Percentiles rank a stretch among this genome's conserved stretches.
These are phyloP conservation scores for Pisolithus tinctorius DNA, from an alignment of 768 basidiomycete genomes.

Conservation along the genomic window DNA sequence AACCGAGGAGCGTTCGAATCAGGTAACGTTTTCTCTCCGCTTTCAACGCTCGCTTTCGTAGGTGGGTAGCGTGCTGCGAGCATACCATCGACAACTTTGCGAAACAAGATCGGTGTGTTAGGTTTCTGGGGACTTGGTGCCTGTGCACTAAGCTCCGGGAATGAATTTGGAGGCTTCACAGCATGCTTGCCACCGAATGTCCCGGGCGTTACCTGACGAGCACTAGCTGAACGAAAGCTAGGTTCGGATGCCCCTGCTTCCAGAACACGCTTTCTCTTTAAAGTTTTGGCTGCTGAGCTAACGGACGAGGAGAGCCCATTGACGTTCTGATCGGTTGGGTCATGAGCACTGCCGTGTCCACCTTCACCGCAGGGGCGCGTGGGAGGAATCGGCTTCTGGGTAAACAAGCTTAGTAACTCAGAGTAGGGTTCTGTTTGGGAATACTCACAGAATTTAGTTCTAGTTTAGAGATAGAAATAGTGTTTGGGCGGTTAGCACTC, in stretches of 20 bases:
- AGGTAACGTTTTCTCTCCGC: slow-evolving; percentile 1
- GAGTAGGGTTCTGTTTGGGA: background rate
- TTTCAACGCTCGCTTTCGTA: slow-evolving; percentile 10
- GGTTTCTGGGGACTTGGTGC: slow-evolving; percentile 15
- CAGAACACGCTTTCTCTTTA: slow-evolving; percentile 28
- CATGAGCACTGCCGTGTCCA: slow-evolving; percentile 8
- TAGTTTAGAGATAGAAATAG: slow-evolving; percentile 3
- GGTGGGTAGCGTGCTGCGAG: slow-evolving; percentile 21
- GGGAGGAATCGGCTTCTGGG: slow-evolving; percentile 8
- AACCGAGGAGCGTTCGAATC: background rate
- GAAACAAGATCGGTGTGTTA: slow-evolving; percentile 29
- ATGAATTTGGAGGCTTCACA: slow-evolving; percentile 15
- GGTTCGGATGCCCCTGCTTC: slow-evolving; percentile 13
- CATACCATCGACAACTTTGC: slow-evolving; percentile 35
- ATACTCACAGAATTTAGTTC: slow-evolving; percentile 13
- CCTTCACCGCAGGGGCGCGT: slow-evolving; percentile 5
- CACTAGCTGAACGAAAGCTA: slow-evolving; percentile 20
- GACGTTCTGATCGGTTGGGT: slow-evolving; percentile 2
- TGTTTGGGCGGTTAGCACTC: slow-evolving; percentile 3
- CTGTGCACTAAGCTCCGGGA: slow-evolving; percentile 6
- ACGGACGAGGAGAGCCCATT: slow-evolving; percentile 3
- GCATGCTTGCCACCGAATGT: slow-evolving; percentile 25
- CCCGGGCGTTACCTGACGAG: slow-evolving; percentile 33
- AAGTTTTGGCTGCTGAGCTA: slow-evolving; percentile 7
- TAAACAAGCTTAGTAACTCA: background rate